Percentiles rank a stretch among this genome's conserved stretches.
Conservation (phyloP, 495 filamentous ascomycete genomes). For the Chaetomium tenue region DNA sequence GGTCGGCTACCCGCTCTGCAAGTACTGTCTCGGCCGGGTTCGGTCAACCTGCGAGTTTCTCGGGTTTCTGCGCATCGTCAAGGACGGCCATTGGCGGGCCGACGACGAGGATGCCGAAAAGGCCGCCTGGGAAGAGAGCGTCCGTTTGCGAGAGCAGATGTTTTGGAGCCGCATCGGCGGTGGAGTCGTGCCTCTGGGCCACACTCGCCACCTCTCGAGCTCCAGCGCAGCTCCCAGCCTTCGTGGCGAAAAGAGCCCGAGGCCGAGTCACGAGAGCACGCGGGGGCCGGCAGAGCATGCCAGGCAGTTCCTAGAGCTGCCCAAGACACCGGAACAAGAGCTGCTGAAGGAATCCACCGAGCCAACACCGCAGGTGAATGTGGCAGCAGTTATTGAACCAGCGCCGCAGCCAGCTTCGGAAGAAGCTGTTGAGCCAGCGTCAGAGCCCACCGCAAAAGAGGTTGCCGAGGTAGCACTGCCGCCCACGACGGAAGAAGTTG, state of each 20-base stretch:
- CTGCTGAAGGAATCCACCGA: neutral
- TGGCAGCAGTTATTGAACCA: neutral
- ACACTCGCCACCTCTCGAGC: conserved; percentile 25
- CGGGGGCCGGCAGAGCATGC: neutral
- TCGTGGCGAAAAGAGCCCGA: conserved; percentile 31
- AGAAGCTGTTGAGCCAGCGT: neutral
- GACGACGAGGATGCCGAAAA: conserved; percentile 75
- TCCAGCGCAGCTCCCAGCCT: conserved; percentile 30
- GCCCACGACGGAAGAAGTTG: neutral
- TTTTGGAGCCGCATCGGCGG: conserved; percentile 93
- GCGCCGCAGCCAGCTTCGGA: neutral
- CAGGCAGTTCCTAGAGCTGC: conserved; percentile 10
- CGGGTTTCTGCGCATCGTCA: conserved; percentile 81
- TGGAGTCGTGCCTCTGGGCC: conserved; percentile 67
- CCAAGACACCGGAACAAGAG: conserved; percentile 4
- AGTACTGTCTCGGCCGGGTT: conserved; percentile 79
- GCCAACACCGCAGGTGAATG: neutral
- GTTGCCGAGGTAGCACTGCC: neutral
- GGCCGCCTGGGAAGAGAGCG: conserved; percentile 89
- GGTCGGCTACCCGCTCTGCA: conserved; percentile 79
- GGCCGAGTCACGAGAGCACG: conserved; percentile 30
- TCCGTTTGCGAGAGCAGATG: conserved; percentile 85
- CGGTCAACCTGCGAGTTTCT: conserved; percentile 89
- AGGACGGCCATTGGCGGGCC: conserved; percentile 82
- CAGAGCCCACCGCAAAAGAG: neutral